Base-by-base conservation (phyloP, 164 flowering plant species). In the Liquidambar formosana region DNA sequence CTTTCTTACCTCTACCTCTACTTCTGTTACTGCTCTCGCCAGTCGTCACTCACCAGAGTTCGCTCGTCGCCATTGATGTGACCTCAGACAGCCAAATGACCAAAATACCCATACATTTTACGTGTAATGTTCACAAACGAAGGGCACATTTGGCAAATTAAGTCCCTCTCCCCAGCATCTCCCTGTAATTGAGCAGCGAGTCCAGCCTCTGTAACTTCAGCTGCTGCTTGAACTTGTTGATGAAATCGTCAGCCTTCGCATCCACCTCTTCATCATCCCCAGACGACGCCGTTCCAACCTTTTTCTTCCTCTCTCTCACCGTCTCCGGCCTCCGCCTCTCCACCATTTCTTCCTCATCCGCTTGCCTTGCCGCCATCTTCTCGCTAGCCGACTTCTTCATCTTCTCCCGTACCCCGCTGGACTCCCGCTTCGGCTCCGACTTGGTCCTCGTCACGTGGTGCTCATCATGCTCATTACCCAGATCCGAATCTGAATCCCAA, bases 191-290 rank as follows among this genome's bases (percentile, higher is more conserved):
- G 18, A 73, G 6, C 27, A 85, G 51, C n/a, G 89, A 87, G 15
- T 85, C 84, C n/a, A 83, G 57, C 64, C 86, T 74, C 78, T 85
- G 86, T 62, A 85, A 16, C 74, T 79, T 77, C 66, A 85, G 62
- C 76, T 87, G 88, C 65, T 87, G 83, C 75, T 80, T 81, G 54
- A 87, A 84, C 75, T 41, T 76, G 68, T 81, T 81, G 26, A 87
- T 87, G 68, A 87, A 87, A 25, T 87, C 89, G 64, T 87, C 89
- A 1, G 89, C 88, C 58, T 74, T 82, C 5, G 77, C 81, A 63
- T 87, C 86, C 18, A 85, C 92, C 54, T 61, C 82, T n/a, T 77
- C 84, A 15, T 80, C 86, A 5, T 57, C 87, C 23, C 25, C 73
- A 48, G 51, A 70, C n/a, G 48, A 63, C 18, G 49, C 62, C 18